Percentiles rank a stretch among this genome's conserved stretches.
phyloP scores from a whole-genome alignment of 768 basidiomycete species.

The Suillus brevipes region DNA sequence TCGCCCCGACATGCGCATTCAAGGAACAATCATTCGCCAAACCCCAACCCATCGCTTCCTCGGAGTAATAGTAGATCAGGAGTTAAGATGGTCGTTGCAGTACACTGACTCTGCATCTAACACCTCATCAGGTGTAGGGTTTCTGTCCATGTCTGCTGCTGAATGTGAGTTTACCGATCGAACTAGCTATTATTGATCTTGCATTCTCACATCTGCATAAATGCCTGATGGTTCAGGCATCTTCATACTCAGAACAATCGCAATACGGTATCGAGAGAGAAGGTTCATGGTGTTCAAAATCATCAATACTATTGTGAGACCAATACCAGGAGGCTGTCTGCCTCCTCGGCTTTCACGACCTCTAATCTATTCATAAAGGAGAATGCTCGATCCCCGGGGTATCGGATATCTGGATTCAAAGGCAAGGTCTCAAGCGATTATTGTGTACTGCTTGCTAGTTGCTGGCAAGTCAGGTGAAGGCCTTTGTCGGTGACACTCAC shows the following conservation, averaged over 20 bases:
- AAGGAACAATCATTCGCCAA: too few species aligned
- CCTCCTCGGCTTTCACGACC: too few species aligned
- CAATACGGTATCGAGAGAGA: background rate
- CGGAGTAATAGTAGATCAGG: too few species aligned
- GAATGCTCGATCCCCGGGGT: background rate
- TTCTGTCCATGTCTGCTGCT: background rate
- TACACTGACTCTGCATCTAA: background rate
- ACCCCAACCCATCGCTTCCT: too few species aligned
- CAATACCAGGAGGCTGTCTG: too few species aligned
- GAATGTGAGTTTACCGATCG: background rate
- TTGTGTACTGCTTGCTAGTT: background rate
- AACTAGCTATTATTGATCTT: background rate
- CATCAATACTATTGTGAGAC: too few species aligned
- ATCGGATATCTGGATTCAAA: background rate
- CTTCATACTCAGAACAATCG: background rate
- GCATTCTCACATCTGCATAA: background rate
- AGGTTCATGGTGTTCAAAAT: background rate
- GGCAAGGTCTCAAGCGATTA: background rate
- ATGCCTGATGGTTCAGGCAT: background rate
- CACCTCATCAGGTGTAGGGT: background rate
- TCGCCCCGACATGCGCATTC: too few species aligned
- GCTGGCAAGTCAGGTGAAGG: conserved; percentile 60
- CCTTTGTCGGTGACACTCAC: conserved; percentile 97
- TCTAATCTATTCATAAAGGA: background rate
- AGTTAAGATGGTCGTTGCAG: too few species aligned